Conservation (phyloP, 2,329 filamentous ascomycete genomes). For the Truncatella angustata region DNA sequence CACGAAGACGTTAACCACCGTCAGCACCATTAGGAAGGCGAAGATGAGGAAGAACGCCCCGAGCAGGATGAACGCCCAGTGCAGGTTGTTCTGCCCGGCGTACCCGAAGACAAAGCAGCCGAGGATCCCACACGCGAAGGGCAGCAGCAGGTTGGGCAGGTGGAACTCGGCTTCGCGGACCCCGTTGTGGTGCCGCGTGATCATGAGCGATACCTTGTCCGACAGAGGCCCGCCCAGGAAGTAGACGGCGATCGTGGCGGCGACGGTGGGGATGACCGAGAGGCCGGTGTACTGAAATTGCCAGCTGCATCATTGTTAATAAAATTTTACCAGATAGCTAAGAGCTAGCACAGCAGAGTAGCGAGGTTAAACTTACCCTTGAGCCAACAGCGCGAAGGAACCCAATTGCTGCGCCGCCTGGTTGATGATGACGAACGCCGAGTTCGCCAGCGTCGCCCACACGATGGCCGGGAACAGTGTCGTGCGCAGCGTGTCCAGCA, state of each 20-base stretch:
- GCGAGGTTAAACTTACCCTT: conserved; percentile 9
- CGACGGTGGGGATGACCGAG: conserved; percentile 14
- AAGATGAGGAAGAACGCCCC: conserved; percentile 22
- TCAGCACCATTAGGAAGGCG: conserved; percentile 18
- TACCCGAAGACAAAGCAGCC: conserved; percentile 23
- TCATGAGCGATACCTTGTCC: conserved; percentile 25
- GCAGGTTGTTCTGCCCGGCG: conserved; percentile 19
- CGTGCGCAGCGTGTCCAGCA: conserved; percentile 30
- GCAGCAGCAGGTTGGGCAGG: conserved; percentile 23
- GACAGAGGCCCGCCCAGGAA: conserved; percentile 32
- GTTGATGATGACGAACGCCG: conserved; percentile 14
- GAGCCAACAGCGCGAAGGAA: conserved; percentile 12
- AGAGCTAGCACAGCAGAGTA: background rate
- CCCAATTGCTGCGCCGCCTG: conserved; percentile 12
- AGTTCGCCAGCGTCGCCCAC: conserved; percentile 27
- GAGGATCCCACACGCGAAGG: conserved; percentile 18
- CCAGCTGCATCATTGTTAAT: conserved; percentile 9
- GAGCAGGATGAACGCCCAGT: conserved; percentile 18
- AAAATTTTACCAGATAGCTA: no score
- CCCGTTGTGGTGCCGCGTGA: conserved; percentile 19
- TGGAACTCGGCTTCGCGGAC: conserved; percentile 25
- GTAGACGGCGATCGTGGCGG: conserved; percentile 15
- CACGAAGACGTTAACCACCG: conserved; percentile 22
- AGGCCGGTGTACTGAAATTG: conserved; percentile 16
- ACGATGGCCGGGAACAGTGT: conserved; percentile 32